Evolutionary conservation across 495 filamentous ascomycete species (phyloP).

Genomic region (Echria macrotheca): DNA sequence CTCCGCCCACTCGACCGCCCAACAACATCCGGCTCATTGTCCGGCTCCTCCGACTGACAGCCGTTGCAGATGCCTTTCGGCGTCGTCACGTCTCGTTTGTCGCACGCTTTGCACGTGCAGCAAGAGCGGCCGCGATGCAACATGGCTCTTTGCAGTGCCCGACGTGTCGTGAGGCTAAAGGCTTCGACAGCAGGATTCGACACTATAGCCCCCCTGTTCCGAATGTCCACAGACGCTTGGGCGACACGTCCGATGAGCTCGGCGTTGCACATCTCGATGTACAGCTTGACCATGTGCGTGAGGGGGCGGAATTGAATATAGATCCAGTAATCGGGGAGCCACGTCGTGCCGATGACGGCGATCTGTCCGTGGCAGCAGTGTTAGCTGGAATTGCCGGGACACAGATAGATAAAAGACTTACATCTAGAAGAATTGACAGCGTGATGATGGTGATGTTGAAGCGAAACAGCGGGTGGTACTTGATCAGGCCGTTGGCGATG

Average conservation of each 20-base stretch:
- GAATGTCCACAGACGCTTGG: background rate
- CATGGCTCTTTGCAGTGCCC: background rate
- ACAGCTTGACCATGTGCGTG: slow-evolving; percentile 41
- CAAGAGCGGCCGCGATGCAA: too few relatives aligned
- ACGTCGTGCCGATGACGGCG: slow-evolving; percentile 7
- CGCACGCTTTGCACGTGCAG: too few relatives aligned
- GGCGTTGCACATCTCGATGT: slow-evolving; percentile 44
- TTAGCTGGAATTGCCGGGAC: background rate
- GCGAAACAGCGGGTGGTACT: slow-evolving; percentile 36
- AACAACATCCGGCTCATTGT: too few relatives aligned
- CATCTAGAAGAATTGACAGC: slow-evolving; percentile 39
- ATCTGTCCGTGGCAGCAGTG: background rate
- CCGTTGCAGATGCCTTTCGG: too few relatives aligned
- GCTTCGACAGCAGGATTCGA: background rate
- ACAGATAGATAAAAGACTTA: slow-evolving; percentile 8
- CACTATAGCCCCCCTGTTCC: background rate
- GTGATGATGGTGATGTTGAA: slow-evolving; percentile 41
- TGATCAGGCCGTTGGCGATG: slow-evolving; percentile 38
- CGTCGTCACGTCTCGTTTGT: too few relatives aligned
- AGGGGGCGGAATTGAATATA: slow-evolving; percentile 43
- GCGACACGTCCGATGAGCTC: slow-evolving; percentile 30
- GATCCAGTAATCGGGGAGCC: slow-evolving; percentile 7
- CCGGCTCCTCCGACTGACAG: too few relatives aligned
- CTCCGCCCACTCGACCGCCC: too few relatives aligned
- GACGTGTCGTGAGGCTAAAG: background rate